Percentiles rank a stretch among this genome's conserved stretches.
These are phyloP conservation scores for Taxillus chinensis DNA, from an alignment of 164 flowering plant genomes.

Conservation along the genomic window DNA sequence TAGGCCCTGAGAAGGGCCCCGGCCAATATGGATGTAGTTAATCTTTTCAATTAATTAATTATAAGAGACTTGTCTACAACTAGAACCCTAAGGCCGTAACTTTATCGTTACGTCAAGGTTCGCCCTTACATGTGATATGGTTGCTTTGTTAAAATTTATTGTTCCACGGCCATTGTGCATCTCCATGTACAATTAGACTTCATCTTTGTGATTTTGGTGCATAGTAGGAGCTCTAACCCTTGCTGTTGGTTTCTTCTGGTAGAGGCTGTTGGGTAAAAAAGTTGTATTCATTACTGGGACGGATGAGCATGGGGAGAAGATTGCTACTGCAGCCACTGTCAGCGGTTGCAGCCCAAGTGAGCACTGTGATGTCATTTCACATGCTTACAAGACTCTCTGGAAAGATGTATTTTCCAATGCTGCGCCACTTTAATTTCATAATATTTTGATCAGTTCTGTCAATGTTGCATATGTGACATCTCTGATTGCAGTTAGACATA, in stretches of 20 bases:
- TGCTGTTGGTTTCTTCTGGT: constrained; percentile 13
- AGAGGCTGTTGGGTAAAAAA: constrained; percentile 79
- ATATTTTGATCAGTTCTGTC: not conserved
- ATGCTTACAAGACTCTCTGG: constrained; percentile 76
- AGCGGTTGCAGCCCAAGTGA: constrained; percentile 60
- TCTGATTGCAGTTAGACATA: constrained; percentile 61
- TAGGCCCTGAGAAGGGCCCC: too few relatives aligned
- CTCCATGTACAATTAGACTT: too few relatives aligned
- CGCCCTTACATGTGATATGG: too few relatives aligned
- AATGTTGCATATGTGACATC: constrained; percentile 1
- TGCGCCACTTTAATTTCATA: not conserved
- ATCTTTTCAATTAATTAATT: too few relatives aligned
- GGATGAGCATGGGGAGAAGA: constrained; percentile 97
- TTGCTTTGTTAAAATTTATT: too few relatives aligned
- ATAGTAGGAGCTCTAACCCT: not conserved
- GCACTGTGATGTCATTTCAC: constrained; percentile 73
- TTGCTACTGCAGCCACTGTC: constrained; percentile 78
- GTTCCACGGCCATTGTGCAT: too few relatives aligned
- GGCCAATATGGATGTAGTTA: too few relatives aligned
- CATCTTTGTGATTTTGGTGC: too few relatives aligned
- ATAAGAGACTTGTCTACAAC: too few relatives aligned
- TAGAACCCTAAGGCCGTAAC: too few relatives aligned
- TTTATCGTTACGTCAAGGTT: too few relatives aligned
- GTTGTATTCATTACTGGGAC: constrained; percentile 92
- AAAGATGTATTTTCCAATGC: constrained; percentile 41